Base-by-base conservation (phyloP, 2,329 filamentous ascomycete genomes). In the Fusarium subtropicale region DNA sequence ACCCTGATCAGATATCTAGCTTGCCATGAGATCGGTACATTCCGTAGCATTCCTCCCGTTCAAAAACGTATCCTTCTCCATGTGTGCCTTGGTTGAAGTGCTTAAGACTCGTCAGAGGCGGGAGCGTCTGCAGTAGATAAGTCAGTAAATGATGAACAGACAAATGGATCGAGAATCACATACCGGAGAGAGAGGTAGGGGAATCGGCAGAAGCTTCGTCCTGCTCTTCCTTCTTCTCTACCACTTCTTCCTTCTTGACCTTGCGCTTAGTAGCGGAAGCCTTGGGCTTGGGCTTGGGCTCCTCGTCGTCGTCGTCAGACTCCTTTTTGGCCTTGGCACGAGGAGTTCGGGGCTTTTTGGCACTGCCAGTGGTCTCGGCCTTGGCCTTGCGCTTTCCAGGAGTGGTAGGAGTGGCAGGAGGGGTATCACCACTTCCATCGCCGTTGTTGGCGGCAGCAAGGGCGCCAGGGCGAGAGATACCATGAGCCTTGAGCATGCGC, bases 401-500 rank as follows among this genome's bases (percentile, higher is more conserved):
- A 11, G 74, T 73, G 50, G 47, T 56, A 0, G 77, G 76, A 12
- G 74, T 73, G 50, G 47, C 18, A 20, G 73, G 64, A 41, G 34
- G 30, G 33, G 50, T 58, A 38, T 57, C 47, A n/a, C 22, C 42
- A 7, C 36, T 50, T 18, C 31, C 64, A 9, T 52, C 64, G 1
- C 47, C 47, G 13, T 56, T 51, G 24, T 51, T 51, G 48, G n/a
- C 13, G 24, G 22, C 52, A 31, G n/a, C 47, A 12, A 61, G 47
- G 8, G 48, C 68, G 2, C 63, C 60, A n/a, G 69, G 68, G 41
- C 71, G 71, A 48, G 33, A 71, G 50, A 90, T 85, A 28, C 82
- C 83, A 68, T 89, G 81, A 11, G 84, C 79, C 75, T 90, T 89
- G 79, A 90, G 82, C 75, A 92, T 83, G 33, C 90, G 86, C 77